Percentiles rank a stretch among this genome's conserved stretches.
Conservation (phyloP, 2,329 filamentous ascomycete genomes). For the Chaetomiaceae sp. region DNA sequence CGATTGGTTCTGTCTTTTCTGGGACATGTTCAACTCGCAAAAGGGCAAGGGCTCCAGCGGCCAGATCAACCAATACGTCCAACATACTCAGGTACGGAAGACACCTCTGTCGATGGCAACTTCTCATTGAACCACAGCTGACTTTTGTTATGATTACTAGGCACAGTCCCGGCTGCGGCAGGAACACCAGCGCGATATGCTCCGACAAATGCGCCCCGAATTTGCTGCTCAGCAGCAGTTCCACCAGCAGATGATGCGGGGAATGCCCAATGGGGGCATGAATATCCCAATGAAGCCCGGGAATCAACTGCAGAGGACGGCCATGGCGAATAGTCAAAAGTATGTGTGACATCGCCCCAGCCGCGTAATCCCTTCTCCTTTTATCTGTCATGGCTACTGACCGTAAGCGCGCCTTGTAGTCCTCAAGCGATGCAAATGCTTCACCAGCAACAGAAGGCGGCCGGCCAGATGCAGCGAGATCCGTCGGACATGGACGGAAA, state of each 20-base stretch:
- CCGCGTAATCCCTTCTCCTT: no score
- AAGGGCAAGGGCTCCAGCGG: slow-evolving; percentile 60
- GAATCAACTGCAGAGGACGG: slow-evolving; percentile 64
- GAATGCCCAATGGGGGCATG: slow-evolving; percentile 56
- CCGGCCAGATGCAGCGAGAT: slow-evolving; percentile 72
- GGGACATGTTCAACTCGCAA: slow-evolving; percentile 87
- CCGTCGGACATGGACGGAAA: slow-evolving; percentile 82
- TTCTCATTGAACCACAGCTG: neutral
- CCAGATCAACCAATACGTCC: slow-evolving; percentile 68
- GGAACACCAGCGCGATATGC: slow-evolving; percentile 68
- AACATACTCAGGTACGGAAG: slow-evolving; percentile 69
- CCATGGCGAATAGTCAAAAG: slow-evolving; percentile 74
- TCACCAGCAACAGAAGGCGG: slow-evolving; percentile 61
- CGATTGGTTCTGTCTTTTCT: slow-evolving; percentile 97
- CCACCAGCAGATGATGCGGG: slow-evolving; percentile 60
- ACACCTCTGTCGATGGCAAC: no score
- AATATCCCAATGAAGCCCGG: slow-evolving; percentile 52
- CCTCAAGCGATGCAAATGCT: slow-evolving; percentile 66
- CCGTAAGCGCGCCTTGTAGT: slow-evolving; percentile 32
- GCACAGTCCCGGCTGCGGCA: slow-evolving; percentile 67
- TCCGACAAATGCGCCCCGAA: slow-evolving; percentile 64
- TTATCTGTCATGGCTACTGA: slow-evolving; percentile 13
- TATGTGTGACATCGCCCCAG: slow-evolving; percentile 35
- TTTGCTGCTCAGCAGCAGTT: slow-evolving; percentile 50
- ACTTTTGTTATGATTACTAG: slow-evolving; percentile 32